Evolutionary conservation across 208 protist species (phyloP).

Genomic region (Leishmania tropica): DNA sequence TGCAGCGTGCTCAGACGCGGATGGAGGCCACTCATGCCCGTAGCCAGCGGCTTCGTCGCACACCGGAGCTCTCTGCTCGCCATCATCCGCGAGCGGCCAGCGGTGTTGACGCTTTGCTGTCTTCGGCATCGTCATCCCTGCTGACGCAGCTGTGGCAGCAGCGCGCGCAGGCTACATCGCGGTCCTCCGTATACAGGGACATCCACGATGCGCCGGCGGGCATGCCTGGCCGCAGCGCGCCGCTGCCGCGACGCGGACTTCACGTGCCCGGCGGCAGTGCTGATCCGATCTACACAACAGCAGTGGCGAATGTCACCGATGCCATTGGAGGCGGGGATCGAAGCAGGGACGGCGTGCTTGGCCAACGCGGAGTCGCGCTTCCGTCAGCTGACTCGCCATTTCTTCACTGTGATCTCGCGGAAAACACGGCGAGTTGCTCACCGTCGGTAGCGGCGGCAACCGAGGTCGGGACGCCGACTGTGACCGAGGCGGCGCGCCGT

Average conservation of each 20-base stretch:
- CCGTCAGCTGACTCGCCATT: too few relatives aligned
- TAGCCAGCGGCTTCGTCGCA: background rate
- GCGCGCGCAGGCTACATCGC: background rate
- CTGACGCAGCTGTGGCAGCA: background rate
- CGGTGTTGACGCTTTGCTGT: background rate
- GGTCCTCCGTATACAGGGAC: slow-evolving; percentile 1
- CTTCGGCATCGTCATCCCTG: background rate
- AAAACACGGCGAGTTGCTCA: too few relatives aligned
- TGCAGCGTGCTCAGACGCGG: background rate
- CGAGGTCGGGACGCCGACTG: background rate
- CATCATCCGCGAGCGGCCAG: background rate
- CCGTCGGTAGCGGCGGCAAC: background rate
- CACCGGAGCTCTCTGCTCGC: background rate
- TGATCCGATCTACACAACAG: background rate
- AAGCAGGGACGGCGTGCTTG: too few relatives aligned
- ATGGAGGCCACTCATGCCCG: background rate
- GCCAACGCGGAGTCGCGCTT: too few relatives aligned
- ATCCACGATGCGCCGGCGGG: slow-evolving; percentile 1
- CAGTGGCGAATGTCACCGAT: background rate
- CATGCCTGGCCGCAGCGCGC: background rate
- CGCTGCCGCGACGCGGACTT: background rate
- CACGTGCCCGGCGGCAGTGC: background rate
- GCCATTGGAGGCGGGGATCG: too few relatives aligned
- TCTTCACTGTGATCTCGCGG: too few relatives aligned
- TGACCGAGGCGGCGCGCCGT: background rate